Conservation (phyloP, 2,329 filamentous ascomycete species). For the Colletotrichum kahawae region DNA sequence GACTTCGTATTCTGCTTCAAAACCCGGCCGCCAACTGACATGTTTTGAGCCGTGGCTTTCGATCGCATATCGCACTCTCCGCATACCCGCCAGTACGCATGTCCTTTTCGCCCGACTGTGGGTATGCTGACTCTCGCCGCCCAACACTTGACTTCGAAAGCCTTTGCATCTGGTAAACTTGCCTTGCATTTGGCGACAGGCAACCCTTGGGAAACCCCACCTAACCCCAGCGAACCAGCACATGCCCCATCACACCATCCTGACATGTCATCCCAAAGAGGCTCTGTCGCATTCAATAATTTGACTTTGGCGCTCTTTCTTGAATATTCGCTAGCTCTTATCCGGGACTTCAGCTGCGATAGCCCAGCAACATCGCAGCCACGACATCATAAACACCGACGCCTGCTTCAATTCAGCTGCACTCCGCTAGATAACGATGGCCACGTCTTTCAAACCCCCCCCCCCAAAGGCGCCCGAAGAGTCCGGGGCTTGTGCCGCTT, state of each 20-base stretch:
- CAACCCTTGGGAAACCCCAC: background rate
- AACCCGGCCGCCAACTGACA: background rate
- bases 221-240: background rate
- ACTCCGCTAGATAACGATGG: background rate
- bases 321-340: background rate
- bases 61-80: background rate
- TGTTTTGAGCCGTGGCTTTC: background rate
- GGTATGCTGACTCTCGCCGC: background rate
- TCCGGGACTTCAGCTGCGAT: background rate
- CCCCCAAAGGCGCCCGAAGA: background rate
- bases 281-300: slow-evolving; percentile 13
- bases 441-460: background rate
- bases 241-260: background rate
- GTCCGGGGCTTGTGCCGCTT: background rate
- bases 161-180: background rate
- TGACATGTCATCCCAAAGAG: background rate
- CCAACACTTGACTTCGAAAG: background rate
- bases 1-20: background rate
- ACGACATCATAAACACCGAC: background rate
- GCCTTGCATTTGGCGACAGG: background rate
- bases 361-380: background rate
- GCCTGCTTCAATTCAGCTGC: slow-evolving; percentile 10
- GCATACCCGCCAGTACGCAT: background rate
- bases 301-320: background rate
- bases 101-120: background rate